Base-by-base conservation (phyloP, 2,329 filamentous ascomycete genomes). In the Penicillium sp. region DNA sequence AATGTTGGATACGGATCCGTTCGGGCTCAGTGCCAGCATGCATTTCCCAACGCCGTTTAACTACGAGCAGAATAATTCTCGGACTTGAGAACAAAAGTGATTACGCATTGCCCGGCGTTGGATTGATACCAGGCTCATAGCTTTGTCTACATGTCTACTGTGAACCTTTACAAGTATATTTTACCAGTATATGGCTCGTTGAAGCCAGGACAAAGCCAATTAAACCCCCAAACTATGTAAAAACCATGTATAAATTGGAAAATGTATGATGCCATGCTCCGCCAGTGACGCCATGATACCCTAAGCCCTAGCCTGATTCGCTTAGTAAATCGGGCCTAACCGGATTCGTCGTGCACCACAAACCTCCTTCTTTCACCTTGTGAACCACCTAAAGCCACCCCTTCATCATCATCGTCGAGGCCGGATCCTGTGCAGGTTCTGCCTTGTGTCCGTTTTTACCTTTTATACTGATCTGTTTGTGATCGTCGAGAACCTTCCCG, bases 1-100 rank as follows among this genome's bases (percentile, higher is more conserved):
- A 16, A 89, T 91, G 74, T 78, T 95, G 44, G 92, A 96, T 68
- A 90, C 91, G 72, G 92, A 96, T 71, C 92, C 92, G 0, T 97
- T 96, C 65, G 92, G 92, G 11, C 79, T 96, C 46, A 92, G 89
- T 53, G 92, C 92, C 31, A 95, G 90, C 74, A 96, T 96, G 92
- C 89, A 92, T 60, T 96, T 96, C 65, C 91, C 91, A 10, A 89
- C 87, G 2, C 88, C 89, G 50, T 94, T 92, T 71, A 74, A 72
- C 52, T 77, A 74, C 55, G 67, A 72, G 49, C 71, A 75, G 52
- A 68, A 64, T 54, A 66, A 70, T 60, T 53, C 69, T 30, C 71
- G 71, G 36, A 46, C 44, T 43, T 58, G 40, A 50, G 35, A 30
- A 16, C 22, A 41, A 41, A 41, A 41, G 39, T 41, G 39, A 41